Percentiles rank a stretch among this genome's conserved stretches.
phyloP scores from a whole-genome alignment of 495 filamentous ascomycete species.

The Penicillium longicatenatum region DNA sequence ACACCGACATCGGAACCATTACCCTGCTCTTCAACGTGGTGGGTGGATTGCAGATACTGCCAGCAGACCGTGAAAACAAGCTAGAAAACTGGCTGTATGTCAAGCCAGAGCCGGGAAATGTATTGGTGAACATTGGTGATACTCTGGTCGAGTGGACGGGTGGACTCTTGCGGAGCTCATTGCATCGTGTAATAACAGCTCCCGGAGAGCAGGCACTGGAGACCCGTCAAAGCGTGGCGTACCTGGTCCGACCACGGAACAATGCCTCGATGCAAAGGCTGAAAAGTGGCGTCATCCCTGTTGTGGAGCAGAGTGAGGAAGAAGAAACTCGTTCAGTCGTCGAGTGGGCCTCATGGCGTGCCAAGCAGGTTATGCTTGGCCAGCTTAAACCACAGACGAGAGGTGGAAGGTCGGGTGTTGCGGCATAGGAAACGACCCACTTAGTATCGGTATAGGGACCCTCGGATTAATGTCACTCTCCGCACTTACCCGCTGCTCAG shows the following conservation, averaged over 20 bases:
- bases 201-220: conserved; percentile 35
- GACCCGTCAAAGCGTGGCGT: conserved; percentile 32
- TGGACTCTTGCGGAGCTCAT: conserved; percentile 32
- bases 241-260: conserved; percentile 30
- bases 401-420: conserved; percentile 2
- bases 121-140: conserved; percentile 45
- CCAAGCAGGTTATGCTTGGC: conserved; percentile 9
- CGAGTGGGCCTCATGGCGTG: conserved; percentile 12
- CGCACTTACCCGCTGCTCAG: background rate
- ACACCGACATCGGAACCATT: conserved; percentile 35
- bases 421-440: background rate
- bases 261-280: conserved; percentile 22
- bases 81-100: conserved; percentile 35
- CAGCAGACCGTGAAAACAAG: conserved; percentile 6
- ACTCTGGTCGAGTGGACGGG: conserved; percentile 40
- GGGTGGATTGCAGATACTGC: conserved; percentile 36
- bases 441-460: background rate
- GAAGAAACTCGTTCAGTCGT: conserved; percentile 9
- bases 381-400: conserved; percentile 11
- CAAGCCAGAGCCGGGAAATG: conserved; percentile 32
- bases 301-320: background rate
- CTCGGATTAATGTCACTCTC: background rate
- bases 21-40: conserved; percentile 39
- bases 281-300: conserved; percentile 8
- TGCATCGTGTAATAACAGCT: conserved; percentile 41